Conservation (phyloP, 2,329 filamentous ascomycete genomes). For the Aureobasidium sp. region DNA sequence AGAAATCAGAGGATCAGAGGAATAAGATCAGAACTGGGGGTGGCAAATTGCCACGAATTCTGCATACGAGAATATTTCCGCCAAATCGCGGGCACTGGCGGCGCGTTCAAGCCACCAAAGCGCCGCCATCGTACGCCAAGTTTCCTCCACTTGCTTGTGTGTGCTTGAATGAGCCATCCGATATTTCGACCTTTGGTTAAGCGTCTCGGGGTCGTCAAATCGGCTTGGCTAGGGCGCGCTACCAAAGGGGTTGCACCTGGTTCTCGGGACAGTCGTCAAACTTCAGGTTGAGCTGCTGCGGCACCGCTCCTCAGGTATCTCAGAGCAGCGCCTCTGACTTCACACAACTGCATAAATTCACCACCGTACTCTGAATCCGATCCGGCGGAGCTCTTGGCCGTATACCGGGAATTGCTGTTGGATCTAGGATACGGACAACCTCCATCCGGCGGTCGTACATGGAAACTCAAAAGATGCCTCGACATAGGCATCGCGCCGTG, state of each 20-base stretch:
- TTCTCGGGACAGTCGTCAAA: neutral
- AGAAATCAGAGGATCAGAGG: too few species aligned
- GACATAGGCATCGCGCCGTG: neutral
- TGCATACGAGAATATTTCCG: too few species aligned
- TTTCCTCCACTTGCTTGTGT: neutral
- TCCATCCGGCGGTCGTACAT: neutral
- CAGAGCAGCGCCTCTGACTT: neutral
- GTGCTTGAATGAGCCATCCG: neutral
- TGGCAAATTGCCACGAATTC: too few species aligned
- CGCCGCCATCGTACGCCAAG: conserved; percentile 1
- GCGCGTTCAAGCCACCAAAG: neutral
- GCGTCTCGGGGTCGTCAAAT: neutral
- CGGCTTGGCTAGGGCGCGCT: neutral
- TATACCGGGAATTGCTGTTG: neutral
- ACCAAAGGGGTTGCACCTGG: neutral
- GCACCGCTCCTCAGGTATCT: neutral
- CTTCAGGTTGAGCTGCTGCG: neutral
- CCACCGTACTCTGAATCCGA: neutral
- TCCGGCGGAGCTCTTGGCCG: neutral
- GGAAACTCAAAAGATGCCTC: neutral
- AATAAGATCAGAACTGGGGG: too few species aligned
- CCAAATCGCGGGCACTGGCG: too few species aligned
- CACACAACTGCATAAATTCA: neutral
- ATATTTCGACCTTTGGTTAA: neutral
- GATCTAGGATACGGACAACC: too few species aligned